Percentiles rank a stretch among this genome's conserved stretches.
Evolutionary conservation across 2,329 filamentous ascomycete genomes (phyloP).

Genomic region (Aureobasidium sp.): DNA sequence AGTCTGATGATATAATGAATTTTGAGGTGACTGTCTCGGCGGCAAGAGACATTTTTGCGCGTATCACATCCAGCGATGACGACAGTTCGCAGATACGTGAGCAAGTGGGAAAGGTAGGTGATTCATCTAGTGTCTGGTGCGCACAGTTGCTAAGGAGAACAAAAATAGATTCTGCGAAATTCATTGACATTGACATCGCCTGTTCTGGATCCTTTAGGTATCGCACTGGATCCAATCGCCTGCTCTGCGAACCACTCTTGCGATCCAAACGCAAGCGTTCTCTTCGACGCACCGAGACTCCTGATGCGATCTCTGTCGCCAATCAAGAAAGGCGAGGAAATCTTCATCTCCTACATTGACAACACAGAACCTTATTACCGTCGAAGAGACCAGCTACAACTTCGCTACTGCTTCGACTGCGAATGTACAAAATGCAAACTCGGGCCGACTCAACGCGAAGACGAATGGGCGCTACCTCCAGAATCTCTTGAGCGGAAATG

Average conservation of each 20-base stretch:
- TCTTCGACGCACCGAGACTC: conserved; percentile 49
- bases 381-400: conserved; percentile 47
- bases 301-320: conserved; percentile 46
- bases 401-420: conserved; percentile 55
- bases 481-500: conserved; percentile 22
- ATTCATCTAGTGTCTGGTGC: neutral
- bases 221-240: conserved; percentile 51
- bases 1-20: neutral
- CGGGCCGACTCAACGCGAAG: conserved; percentile 32
- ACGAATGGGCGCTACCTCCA: conserved; percentile 33
- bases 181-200: conserved; percentile 51
- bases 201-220: conserved; percentile 51
- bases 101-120: conserved; percentile 7
- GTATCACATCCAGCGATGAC: neutral
- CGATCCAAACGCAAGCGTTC: conserved; percentile 51
- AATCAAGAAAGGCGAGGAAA: conserved; percentile 50
- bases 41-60: neutral
- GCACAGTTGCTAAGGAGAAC: neutral
- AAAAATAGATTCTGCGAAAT: conserved; percentile 48
- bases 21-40: neutral
- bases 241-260: conserved; percentile 57
- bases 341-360: conserved; percentile 58
- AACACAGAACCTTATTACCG: conserved; percentile 43
- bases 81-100: neutral
- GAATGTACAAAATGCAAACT: conserved; percentile 45